phyloP scores from a whole-genome alignment of 2,329 filamentous ascomycete genomes.

The Sodiomyces alkalinus region DNA sequence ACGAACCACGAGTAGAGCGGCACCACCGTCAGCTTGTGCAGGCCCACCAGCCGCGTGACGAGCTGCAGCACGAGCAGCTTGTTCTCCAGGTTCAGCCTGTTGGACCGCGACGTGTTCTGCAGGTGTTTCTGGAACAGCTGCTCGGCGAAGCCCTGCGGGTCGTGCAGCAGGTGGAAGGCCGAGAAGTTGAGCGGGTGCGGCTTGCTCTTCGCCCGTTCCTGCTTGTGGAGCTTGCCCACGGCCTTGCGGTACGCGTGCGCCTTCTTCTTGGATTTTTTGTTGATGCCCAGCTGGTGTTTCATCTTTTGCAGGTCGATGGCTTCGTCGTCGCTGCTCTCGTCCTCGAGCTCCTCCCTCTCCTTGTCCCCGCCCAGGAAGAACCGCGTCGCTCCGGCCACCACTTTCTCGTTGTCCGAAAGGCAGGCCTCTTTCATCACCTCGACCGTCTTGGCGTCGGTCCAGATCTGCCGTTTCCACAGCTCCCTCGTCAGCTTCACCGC shows the following conservation, averaged over 20 bases:
- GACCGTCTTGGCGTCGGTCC: slow-evolving; percentile 89
- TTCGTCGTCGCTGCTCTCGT: slow-evolving; percentile 76
- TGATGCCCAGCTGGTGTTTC: slow-evolving; percentile 75
- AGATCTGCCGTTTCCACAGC: slow-evolving; percentile 91
- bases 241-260: slow-evolving; percentile 67
- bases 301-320: slow-evolving; percentile 65
- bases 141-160: slow-evolving; percentile 89
- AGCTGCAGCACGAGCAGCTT: slow-evolving; percentile 83
- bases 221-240: slow-evolving; percentile 63
- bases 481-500: slow-evolving; percentile 90
- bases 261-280: slow-evolving; percentile 92
- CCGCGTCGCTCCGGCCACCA: slow-evolving; percentile 69
- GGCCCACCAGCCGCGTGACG: slow-evolving; percentile 75
- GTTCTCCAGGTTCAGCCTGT: slow-evolving; percentile 73
- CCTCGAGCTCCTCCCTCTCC: slow-evolving; percentile 83
- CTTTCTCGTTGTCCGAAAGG: slow-evolving; percentile 83
- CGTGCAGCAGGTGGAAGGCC: slow-evolving; percentile 81
- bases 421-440: slow-evolving; percentile 95
- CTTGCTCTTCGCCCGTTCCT: slow-evolving; percentile 76
- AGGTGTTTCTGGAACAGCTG: slow-evolving; percentile 80
- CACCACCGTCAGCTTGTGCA: slow-evolving; percentile 84
- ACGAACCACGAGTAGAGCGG: slow-evolving; percentile 93
- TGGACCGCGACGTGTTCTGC: slow-evolving; percentile 54
- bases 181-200: slow-evolving; percentile 91
- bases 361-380: slow-evolving; percentile 97